Conservation (phyloP, 176 grass and related monocot species). For the Zea luxurians region DNA sequence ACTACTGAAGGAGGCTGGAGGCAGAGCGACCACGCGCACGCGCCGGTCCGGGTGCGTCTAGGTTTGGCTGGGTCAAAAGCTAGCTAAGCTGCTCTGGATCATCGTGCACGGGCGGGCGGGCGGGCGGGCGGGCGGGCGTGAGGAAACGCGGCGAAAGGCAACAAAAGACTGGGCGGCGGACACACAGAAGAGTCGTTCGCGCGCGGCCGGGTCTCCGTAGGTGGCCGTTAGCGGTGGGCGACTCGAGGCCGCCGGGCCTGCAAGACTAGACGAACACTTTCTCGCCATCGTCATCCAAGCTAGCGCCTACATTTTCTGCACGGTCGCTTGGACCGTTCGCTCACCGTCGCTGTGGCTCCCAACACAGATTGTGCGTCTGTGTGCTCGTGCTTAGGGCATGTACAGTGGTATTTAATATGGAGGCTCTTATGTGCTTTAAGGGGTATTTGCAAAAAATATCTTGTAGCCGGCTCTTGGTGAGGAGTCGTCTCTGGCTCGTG, state of each 20-base stretch:
- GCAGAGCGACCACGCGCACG: background rate
- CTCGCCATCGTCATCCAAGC: background rate
- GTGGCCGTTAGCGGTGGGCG: conserved; percentile 23
- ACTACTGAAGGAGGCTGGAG: background rate
- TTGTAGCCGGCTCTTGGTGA: no score
- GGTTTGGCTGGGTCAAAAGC: background rate
- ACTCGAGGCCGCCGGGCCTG: background rate
- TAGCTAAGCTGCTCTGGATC: background rate
- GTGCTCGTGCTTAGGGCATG: no score
- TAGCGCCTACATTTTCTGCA: background rate
- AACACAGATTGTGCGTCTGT: no score
- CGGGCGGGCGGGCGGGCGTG: no score
- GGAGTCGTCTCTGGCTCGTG: no score
- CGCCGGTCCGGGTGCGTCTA: no score
- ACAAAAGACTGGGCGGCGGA: background rate
- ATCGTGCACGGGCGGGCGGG: no score
- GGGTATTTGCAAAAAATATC: no score
- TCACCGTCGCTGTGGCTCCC: no score
- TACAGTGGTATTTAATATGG: no score
- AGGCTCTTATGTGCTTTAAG: no score
- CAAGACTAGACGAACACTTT: background rate
- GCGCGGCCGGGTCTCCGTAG: background rate
- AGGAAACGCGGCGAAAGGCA: background rate
- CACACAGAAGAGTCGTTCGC: background rate
- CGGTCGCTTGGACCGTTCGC: no score